These are phyloP conservation scores for Pseudoneurospora amorphoporcata DNA, from an alignment of 495 filamentous ascomycete genomes.

Conservation along the genomic window DNA sequence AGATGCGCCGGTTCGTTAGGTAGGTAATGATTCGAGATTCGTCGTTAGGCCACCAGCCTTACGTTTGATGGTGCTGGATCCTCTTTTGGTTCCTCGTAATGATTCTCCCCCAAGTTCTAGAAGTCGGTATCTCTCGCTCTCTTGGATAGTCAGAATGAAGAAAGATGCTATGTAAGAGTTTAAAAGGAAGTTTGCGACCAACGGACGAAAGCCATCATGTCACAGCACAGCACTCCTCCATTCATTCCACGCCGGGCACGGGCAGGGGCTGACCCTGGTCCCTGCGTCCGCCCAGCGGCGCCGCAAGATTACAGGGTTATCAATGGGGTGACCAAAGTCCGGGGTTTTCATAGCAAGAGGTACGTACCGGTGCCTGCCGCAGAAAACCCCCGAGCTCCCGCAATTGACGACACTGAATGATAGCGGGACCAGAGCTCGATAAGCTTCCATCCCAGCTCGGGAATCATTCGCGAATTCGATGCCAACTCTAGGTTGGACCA, in stretches of 20 bases:
- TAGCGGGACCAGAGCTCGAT: neutral
- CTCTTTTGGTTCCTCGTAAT: neutral
- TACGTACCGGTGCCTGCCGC: neutral
- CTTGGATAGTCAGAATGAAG: no score
- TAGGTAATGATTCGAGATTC: neutral
- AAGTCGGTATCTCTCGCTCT: neutral
- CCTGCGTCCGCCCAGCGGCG: neutral
- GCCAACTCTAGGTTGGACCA: neutral
- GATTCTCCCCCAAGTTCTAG: neutral
- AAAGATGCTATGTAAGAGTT: no score
- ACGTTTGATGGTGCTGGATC: neutral
- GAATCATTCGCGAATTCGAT: neutral
- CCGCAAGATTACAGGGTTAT: neutral
- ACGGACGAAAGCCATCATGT: neutral
- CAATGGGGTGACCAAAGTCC: neutral
- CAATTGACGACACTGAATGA: neutral
- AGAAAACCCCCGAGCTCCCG: neutral
- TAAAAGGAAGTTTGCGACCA: neutral
- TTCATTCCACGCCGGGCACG: neutral
- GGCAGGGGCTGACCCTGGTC: neutral
- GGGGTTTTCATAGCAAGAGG: neutral
- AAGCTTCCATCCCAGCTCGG: neutral
- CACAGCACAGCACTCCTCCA: neutral
- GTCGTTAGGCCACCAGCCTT: neutral
- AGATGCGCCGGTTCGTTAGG: neutral